These are phyloP conservation scores for Oxytropis ochrocephala DNA, from an alignment of 306 rosid species.

Conservation along the genomic window DNA sequence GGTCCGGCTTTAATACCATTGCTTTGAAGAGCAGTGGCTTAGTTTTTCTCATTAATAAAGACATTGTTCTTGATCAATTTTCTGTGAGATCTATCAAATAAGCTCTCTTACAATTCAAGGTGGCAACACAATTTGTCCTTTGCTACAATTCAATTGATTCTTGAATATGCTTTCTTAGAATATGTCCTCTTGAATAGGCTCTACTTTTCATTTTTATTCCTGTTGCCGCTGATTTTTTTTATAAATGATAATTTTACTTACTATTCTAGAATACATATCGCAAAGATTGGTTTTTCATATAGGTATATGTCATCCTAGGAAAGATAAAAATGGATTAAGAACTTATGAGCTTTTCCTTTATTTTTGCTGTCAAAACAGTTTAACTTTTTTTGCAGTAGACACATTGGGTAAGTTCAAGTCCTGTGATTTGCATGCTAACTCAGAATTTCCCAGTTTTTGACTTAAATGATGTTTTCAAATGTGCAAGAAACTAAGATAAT, in stretches of 20 bases:
- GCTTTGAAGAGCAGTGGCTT: too few species aligned
- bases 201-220: background rate
- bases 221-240: background rate
- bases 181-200: background rate
- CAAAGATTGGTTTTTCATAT: background rate
- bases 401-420: background rate
- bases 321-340: background rate
- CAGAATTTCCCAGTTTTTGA: background rate
- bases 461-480: background rate
- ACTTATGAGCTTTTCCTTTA: background rate
- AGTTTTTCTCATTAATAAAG: too few species aligned
- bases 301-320: background rate
- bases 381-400: background rate
- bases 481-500: constrained; percentile 8
- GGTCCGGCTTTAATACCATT: too few species aligned
- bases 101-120: background rate
- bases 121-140: background rate
- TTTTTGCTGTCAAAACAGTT: background rate
- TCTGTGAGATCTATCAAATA: too few species aligned
- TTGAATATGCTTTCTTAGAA: background rate
- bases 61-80: too few species aligned
- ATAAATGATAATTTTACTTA: background rate
- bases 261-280: background rate
- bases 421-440: constrained; percentile 3
- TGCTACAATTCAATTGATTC: background rate